A percentile compares a stretch with the other conserved stretches of the same genome.
These are phyloP conservation scores for Stromatinia cepivora DNA, from an alignment of 2,329 filamentous ascomycete species.

Conservation along the genomic window DNA sequence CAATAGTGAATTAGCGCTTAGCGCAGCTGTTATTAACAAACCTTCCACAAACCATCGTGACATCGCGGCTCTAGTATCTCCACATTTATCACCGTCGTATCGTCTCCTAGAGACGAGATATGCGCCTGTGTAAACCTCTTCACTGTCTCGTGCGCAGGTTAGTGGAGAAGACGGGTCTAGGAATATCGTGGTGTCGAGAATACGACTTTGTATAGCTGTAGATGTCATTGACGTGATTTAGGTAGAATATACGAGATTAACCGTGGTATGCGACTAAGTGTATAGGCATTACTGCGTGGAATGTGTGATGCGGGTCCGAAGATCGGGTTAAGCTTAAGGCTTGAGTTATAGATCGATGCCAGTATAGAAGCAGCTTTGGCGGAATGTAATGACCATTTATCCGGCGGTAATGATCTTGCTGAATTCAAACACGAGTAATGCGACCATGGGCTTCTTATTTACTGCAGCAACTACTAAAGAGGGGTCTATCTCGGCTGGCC, in stretches of 20 bases:
- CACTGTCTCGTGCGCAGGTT: not conserved
- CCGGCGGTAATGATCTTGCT: not conserved
- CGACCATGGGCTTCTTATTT: not conserved
- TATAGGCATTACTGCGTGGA: not conserved
- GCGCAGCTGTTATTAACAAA: constrained; percentile 9
- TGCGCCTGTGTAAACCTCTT: not conserved
- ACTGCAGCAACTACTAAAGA: not conserved
- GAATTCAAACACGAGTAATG: not conserved
- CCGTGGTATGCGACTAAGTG: not conserved
- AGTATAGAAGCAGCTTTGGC: not conserved
- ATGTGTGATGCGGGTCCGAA: not conserved
- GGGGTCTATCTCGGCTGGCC: not conserved
- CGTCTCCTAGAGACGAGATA: not conserved
- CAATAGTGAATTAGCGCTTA: not conserved
- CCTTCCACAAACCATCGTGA: not conserved
- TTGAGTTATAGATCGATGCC: not conserved
- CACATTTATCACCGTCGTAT: not conserved
- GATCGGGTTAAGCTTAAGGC: not conserved
- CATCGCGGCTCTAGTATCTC: not conserved
- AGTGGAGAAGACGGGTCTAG: not conserved
- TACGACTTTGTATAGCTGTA: not conserved
- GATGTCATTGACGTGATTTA: not conserved
- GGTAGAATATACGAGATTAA: not conserved
- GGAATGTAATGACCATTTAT: not conserved
- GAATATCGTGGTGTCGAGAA: not conserved